These are phyloP conservation scores for Jackrogersella minutella DNA, from an alignment of 495 filamentous ascomycete species.

Conservation along the genomic window DNA sequence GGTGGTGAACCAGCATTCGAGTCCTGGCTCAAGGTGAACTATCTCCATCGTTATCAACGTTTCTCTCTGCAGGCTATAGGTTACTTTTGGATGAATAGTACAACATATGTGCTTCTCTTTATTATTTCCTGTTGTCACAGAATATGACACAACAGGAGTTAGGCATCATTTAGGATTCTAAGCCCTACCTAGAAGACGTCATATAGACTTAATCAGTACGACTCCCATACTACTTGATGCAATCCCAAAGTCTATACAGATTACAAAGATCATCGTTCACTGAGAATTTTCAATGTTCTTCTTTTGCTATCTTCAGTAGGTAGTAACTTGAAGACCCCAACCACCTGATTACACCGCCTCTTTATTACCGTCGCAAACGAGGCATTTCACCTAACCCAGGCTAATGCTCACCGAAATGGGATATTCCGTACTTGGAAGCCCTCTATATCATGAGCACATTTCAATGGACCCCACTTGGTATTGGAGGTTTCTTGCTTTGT, in stretches of 20 bases:
- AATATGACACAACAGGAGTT: background rate
- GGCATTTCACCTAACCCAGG: slow-evolving; percentile 5
- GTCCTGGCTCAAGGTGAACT: background rate
- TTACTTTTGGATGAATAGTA: too few relatives aligned
- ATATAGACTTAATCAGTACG: slow-evolving; percentile 15
- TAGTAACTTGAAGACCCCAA: background rate
- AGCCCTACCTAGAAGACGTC: background rate
- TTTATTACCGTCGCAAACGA: background rate
- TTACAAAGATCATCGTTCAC: slow-evolving; percentile 6
- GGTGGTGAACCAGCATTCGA: background rate
- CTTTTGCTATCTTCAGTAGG: background rate
- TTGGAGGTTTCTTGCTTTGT: background rate
- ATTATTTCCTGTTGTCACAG: background rate
- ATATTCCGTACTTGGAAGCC: background rate
- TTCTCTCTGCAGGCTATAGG: too few relatives aligned
- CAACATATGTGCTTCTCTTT: too few relatives aligned
- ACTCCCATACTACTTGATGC: background rate
- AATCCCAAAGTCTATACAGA: background rate
- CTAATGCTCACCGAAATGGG: slow-evolving; percentile 2
- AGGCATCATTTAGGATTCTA: background rate
- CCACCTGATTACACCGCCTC: slow-evolving; percentile 4
- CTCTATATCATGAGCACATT: background rate
- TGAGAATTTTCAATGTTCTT: background rate
- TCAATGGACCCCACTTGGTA: background rate
- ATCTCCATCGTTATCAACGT: too few relatives aligned